Conservation (phyloP, 108 stramenopile species). For the Aurantiochytrium sp. region DNA sequence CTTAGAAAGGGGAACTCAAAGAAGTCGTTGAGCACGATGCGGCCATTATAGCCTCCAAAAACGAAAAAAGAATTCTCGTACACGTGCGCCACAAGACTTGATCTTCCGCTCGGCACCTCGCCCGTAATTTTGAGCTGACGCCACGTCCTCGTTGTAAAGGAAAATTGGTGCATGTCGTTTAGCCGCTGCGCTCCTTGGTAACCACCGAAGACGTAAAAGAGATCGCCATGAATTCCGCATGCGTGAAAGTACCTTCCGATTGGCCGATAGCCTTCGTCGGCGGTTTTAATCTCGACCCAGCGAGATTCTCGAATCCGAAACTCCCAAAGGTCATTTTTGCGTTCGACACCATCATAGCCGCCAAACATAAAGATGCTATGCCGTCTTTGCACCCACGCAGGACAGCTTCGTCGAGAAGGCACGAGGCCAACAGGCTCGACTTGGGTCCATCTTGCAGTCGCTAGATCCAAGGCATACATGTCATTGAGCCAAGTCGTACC, state of each 20-base stretch:
- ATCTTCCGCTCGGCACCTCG: constrained; percentile 66
- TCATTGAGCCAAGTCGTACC: constrained; percentile 72
- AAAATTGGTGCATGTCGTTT: constrained; percentile 74
- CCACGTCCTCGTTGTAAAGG: constrained; percentile 54
- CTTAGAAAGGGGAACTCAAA: constrained; percentile 79
- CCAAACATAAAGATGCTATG: constrained; percentile 80
- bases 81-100: constrained; percentile 79
- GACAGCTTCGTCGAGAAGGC: constrained; percentile 70
- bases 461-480: constrained; percentile 72
- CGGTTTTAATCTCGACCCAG: constrained; percentile 74
- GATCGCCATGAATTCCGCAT: constrained; percentile 74
- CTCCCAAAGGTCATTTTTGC: constrained; percentile 80
- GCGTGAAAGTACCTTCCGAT: constrained; percentile 86
- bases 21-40: constrained; percentile 81
- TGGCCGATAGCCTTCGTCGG: constrained; percentile 58
- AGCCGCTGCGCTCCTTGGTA: constrained; percentile 75
- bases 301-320: constrained; percentile 70
- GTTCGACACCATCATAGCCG: constrained; percentile 83
- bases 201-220: constrained; percentile 79
- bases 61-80: constrained; percentile 73
- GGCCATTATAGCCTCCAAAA: constrained; percentile 76
- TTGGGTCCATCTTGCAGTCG: constrained; percentile 61
- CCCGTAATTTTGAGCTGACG: constrained; percentile 48
- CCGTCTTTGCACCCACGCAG: constrained; percentile 75
- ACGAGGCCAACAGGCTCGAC: constrained; percentile 40